Base-by-base conservation (phyloP, 345 rosid species). In the Eucalyptus guilfoylei region DNA sequence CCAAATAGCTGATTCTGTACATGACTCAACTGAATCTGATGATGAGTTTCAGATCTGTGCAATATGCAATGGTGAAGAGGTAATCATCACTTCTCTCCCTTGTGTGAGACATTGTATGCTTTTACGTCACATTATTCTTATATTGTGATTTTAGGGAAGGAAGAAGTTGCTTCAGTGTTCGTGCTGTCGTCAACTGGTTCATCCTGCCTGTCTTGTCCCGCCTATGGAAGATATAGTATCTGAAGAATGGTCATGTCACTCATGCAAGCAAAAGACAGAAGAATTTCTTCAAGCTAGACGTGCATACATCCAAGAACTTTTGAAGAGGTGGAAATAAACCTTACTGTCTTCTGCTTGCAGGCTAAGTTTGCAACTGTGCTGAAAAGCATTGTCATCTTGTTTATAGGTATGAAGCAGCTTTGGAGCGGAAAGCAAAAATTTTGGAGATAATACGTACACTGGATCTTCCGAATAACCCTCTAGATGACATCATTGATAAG, bases 41-140 rank as follows among this genome's bases (percentile, higher is more conserved):
- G 99, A 98, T 42, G 99, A 98, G 94, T 98, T 96, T 95, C 99
- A 96, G 93, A 96, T 98, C 85, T 98, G 99, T 91, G 97, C 93
- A 91, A 94, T 98, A 88, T 98, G 99, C 96, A 98, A 93, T 88
- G 87, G 90, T 88, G 99, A 98, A 93, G 98, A 94, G 98, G 99
- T 97, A 95, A 90, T 85, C 49, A 80, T 16, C 91, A 88, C 87
- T 88, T 83, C 80, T 69, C 80, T 40, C 42, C 52, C 49, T 69
- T 49, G 80, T 19, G 49, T 60, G 37, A 32, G 85, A 80, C n/a
- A 45, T 44, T 10, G 30, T 54, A 55, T 32, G 80, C 28, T 86
- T 80, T 60, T 55, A 80, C 11, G 16, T 86, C 49, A 28, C 64
- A 7, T 50, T 32, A 32, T 83, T 62, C 54, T 40, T 62, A 28